Conservation (phyloP, 2,329 filamentous ascomycete species). For the Thermothelomyces thermophilus region DNA sequence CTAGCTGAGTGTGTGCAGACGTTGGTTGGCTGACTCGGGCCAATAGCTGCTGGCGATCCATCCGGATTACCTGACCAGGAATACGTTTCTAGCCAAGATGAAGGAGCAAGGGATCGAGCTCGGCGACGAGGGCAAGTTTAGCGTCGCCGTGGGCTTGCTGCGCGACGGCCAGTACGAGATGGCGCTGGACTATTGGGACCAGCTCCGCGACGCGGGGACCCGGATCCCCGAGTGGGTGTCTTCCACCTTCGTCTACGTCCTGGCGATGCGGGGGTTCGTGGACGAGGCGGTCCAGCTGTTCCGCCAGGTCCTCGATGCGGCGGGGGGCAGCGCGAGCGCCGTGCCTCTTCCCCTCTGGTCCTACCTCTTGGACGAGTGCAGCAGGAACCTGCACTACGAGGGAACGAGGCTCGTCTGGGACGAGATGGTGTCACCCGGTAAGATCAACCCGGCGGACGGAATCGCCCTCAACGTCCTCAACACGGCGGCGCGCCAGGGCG, state of each 20-base stretch:
- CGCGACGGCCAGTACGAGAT: constrained; percentile 79
- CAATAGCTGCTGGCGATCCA: constrained; percentile 66
- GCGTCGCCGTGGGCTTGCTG: constrained; percentile 65
- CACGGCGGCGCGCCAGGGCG: constrained; percentile 61
- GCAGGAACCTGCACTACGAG: constrained; percentile 54
- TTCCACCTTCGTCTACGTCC: constrained; percentile 67
- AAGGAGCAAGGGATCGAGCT: constrained; percentile 63
- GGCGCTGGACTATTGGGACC: constrained; percentile 63
- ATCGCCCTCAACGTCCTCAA: constrained; percentile 54
- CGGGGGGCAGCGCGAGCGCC: constrained; percentile 34
- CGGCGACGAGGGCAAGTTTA: constrained; percentile 55
- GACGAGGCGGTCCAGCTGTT: constrained; percentile 70
- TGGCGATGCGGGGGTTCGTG: constrained; percentile 65
- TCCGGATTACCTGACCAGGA: constrained; percentile 73
- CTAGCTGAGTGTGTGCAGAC: neutral
- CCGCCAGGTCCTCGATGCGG: constrained; percentile 42
- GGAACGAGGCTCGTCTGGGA: constrained; percentile 68
- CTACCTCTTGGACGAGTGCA: constrained; percentile 70
- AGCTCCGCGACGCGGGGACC: constrained; percentile 53
- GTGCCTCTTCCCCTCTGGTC: constrained; percentile 54
- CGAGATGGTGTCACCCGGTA: constrained; percentile 37
- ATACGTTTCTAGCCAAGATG: constrained; percentile 67
- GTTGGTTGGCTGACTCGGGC: constrained; percentile 19
- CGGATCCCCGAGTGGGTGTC: constrained; percentile 65
- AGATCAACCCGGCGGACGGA: constrained; percentile 33